phyloP scores from a whole-genome alignment of 1,284 basidiomycete species.

The Cystobasidium pallidum region DNA sequence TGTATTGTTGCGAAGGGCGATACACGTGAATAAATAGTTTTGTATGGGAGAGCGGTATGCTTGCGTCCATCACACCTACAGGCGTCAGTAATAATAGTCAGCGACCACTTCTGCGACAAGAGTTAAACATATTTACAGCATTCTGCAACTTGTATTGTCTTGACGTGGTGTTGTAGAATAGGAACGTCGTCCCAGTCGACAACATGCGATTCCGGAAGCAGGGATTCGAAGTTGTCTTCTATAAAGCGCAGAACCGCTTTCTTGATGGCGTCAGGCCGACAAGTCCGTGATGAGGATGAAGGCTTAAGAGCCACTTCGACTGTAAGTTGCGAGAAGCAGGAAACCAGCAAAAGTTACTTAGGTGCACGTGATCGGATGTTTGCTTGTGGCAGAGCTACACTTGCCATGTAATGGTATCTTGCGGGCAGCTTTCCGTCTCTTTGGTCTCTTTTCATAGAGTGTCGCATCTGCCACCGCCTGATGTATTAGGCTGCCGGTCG shows the following conservation, averaged over 20 bases:
- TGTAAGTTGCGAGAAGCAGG: not conserved
- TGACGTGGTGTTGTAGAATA: slow-evolving; percentile 72
- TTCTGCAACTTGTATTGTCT: slow-evolving; percentile 75
- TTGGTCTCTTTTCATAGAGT: slow-evolving; percentile 1
- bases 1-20: slow-evolving; percentile 70
- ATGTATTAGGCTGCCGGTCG: slow-evolving; percentile 30
- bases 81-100: not conserved
- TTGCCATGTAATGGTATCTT: slow-evolving; percentile 20
- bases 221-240: slow-evolving; percentile 33
- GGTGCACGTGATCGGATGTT: slow-evolving; percentile 7
- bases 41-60: slow-evolving; percentile 46
- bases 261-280: slow-evolving; percentile 25
- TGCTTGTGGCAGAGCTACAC: not conserved
- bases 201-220: slow-evolving; percentile 29
- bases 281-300: slow-evolving; percentile 1
- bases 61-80: slow-evolving; percentile 51
- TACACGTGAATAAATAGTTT: slow-evolving; percentile 83
- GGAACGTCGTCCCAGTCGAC: slow-evolving; percentile 72
- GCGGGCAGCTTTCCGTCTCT: slow-evolving; percentile 15
- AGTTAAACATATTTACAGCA: slow-evolving; percentile 56
- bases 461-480: slow-evolving; percentile 9
- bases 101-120: not conserved
- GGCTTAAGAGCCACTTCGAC: slow-evolving; percentile 40
- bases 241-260: slow-evolving; percentile 30
- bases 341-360: not conserved